phyloP scores from a whole-genome alignment of 805 yeast genomes.

The Yarrowia alimentaria region DNA sequence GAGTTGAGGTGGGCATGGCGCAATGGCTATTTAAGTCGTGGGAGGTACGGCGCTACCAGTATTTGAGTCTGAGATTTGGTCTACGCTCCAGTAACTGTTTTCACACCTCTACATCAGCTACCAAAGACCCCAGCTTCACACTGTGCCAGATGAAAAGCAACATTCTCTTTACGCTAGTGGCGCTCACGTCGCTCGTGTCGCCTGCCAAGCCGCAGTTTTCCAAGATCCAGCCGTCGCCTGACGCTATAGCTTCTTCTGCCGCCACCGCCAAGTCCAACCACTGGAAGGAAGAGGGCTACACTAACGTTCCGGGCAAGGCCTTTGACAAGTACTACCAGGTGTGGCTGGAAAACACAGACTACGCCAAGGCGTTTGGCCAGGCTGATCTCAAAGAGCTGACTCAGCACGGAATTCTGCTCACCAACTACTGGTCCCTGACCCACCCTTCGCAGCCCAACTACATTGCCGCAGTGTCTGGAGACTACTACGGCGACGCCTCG shows the following conservation, averaged over 20 bases:
- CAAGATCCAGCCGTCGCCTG: conserved; percentile 37
- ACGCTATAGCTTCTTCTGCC: conserved; percentile 38
- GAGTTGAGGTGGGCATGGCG: too few species aligned
- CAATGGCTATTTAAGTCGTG: too few species aligned
- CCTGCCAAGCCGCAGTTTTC: conserved; percentile 4
- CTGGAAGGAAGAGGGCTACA: conserved; percentile 37
- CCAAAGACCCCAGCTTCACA: too few species aligned
- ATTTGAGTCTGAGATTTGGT: too few species aligned
- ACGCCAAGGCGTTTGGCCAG: conserved; percentile 50
- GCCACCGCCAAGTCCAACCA: conserved; percentile 40
- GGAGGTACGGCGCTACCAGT: too few species aligned
- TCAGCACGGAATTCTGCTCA: conserved; percentile 46
- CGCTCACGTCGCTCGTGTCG: too few species aligned
- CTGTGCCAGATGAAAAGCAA: too few species aligned
- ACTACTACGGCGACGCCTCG: conserved; percentile 49
- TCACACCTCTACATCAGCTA: too few species aligned
- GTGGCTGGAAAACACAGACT: conserved; percentile 54
- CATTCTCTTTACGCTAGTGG: background rate
- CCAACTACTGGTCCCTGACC: conserved; percentile 53
- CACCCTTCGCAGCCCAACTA: conserved; percentile 58
- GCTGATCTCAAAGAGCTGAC: conserved; percentile 47
- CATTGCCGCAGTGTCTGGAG: conserved; percentile 51
- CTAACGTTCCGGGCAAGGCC: conserved; percentile 42
- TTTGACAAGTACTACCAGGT: conserved; percentile 46
- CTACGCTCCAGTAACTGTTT: too few species aligned